These are phyloP conservation scores for Macadamia integrifolia DNA, from an alignment of 164 flowering plant genomes.

Conservation along the genomic window DNA sequence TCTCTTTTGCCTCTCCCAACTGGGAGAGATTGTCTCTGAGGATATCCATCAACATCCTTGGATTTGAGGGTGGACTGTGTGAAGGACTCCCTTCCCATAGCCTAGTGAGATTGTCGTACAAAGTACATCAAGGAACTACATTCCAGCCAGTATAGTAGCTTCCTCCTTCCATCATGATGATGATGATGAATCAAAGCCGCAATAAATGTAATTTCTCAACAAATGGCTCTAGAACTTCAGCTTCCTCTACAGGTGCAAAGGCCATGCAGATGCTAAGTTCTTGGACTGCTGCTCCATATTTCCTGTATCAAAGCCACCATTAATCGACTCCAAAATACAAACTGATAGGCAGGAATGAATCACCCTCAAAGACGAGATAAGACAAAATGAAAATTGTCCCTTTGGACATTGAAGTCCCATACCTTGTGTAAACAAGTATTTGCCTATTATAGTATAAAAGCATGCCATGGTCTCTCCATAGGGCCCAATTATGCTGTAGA, in stretches of 20 bases:
- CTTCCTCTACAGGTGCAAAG: conserved; percentile 74
- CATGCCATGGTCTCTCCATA: conserved; percentile 79
- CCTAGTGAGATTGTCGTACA: too few species aligned
- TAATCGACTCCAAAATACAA: neutral
- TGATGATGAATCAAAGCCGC: conserved; percentile 58
- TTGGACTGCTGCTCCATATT: conserved; percentile 57
- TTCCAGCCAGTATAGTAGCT: conserved; percentile 23
- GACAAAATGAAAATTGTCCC: too few species aligned
- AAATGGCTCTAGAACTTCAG: conserved; percentile 55
- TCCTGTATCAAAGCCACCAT: conserved; percentile 23
- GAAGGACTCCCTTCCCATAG: too few species aligned
- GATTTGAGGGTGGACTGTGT: too few species aligned
- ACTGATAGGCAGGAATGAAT: neutral
- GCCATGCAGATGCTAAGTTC: conserved; percentile 87
- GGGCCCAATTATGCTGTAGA: conserved; percentile 69
- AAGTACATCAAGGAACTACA: conserved; percentile 28
- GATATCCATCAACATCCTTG: too few species aligned
- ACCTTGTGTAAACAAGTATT: neutral
- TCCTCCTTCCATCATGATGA: conserved; percentile 25
- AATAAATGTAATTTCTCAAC: conserved; percentile 67
- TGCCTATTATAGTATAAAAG: conserved; percentile 57
- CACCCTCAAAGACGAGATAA: too few species aligned
- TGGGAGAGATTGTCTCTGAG: too few species aligned
- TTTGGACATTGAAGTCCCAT: neutral
- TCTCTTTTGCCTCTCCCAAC: too few species aligned